These are phyloP conservation scores for Leucocoprinus birnbaumii DNA, from an alignment of 768 basidiomycete species.

Conservation along the genomic window DNA sequence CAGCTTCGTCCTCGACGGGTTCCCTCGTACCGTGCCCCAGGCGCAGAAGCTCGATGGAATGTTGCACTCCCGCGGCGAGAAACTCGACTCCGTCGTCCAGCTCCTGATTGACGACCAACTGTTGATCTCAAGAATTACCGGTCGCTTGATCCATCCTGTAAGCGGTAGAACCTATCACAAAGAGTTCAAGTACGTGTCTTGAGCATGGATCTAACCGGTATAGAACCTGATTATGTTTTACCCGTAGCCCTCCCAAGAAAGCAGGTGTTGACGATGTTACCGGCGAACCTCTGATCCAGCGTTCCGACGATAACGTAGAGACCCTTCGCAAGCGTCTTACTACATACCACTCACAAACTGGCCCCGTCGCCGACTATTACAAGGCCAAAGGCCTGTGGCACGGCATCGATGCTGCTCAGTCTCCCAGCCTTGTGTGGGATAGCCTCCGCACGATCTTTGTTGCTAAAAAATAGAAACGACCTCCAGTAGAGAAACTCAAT, in stretches of 20 bases:
- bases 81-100: conserved; percentile 89
- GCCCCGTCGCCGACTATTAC: conserved; percentile 96
- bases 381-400: conserved; percentile 87
- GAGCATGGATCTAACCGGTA: background rate
- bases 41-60: conserved; percentile 95
- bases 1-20: conserved; percentile 99
- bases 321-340: conserved; percentile 85
- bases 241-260: conserved; percentile 91
- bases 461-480: conserved; percentile 37
- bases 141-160: conserved; percentile 86
- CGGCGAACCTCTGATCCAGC: conserved; percentile 94
- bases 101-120: conserved; percentile 91
- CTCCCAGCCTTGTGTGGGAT: conserved; percentile 91
- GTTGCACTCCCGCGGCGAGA: conserved; percentile 80
- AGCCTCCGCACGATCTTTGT: conserved; percentile 66
- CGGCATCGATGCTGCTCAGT: conserved; percentile 91
- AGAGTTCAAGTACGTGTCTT: conserved; percentile 79
- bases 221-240: conserved; percentile 7
- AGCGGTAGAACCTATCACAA: conserved; percentile 93
- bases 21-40: conserved; percentile 96
- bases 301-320: conserved; percentile 97
- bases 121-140: conserved; percentile 96
- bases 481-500: conserved; percentile 15
- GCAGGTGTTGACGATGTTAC: conserved; percentile 90
- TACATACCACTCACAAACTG: conserved; percentile 93